Evolutionary conservation across 305 asterid species (phyloP).

Genomic region (Fraxinus velutina): DNA sequence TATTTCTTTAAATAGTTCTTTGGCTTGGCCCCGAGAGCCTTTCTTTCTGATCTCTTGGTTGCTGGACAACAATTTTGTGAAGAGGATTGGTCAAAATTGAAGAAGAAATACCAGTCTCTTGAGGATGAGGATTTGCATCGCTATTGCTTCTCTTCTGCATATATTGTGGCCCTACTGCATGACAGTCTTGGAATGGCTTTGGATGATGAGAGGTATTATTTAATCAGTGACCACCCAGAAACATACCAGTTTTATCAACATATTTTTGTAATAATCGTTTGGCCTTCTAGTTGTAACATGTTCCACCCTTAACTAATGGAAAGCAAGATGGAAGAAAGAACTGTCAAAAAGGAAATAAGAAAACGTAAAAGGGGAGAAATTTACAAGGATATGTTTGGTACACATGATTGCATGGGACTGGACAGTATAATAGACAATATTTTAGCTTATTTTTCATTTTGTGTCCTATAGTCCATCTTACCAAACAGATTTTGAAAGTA

Average conservation of each 20-base stretch:
- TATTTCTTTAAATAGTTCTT: constrained; percentile 58
- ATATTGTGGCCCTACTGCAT: constrained; percentile 86
- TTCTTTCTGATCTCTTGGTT: constrained; percentile 71
- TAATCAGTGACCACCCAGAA: background rate
- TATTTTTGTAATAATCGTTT: background rate
- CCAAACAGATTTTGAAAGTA: background rate
- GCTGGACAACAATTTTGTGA: constrained; percentile 85
- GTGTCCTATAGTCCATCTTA: background rate
- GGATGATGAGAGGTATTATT: constrained; percentile 66
- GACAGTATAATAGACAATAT: background rate
- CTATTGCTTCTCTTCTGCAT: constrained; percentile 94
- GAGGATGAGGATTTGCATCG: constrained; percentile 71
- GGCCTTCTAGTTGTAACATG: background rate
- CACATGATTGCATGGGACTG: background rate
- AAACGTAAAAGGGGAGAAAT: background rate
- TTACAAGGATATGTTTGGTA: background rate
- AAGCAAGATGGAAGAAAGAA: background rate
- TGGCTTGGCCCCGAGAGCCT: constrained; percentile 58
- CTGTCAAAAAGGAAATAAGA: background rate
- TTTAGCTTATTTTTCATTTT: background rate
- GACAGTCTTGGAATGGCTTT: constrained; percentile 92
- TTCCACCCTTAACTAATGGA: background rate
- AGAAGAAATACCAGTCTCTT: constrained; percentile 48
- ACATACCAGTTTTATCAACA: background rate
- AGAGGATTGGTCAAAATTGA: constrained; percentile 77